A percentile compares a stretch with the other conserved stretches of the same genome.
Conservation (phyloP, 441 rosid genomes). For the Gossypium davidsonii region DNA sequence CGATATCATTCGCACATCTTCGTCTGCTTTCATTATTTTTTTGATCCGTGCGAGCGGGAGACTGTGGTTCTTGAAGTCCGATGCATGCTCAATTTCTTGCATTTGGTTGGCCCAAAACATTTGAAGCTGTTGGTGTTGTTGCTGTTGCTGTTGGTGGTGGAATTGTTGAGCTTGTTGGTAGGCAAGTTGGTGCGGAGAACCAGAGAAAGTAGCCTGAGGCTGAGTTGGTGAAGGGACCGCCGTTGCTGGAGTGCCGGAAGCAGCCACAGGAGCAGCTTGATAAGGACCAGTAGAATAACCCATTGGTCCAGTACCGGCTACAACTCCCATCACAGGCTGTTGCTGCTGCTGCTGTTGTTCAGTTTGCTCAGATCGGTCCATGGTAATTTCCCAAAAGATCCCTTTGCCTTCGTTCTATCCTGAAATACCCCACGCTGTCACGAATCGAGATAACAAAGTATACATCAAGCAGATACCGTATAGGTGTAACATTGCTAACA, state of each 20-base stretch:
- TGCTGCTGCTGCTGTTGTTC: constrained; percentile 21
- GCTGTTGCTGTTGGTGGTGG: constrained; percentile 70
- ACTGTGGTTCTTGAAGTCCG: constrained; percentile 79
- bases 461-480: background rate
- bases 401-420: background rate
- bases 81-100: constrained; percentile 73
- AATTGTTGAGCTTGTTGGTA: constrained; percentile 78
- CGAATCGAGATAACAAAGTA: background rate
- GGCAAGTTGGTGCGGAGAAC: constrained; percentile 46
- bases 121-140: constrained; percentile 66
- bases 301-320: constrained; percentile 36
- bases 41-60: constrained; percentile 85
- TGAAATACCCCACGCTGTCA: background rate
- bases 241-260: constrained; percentile 42
- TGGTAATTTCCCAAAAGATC: constrained; percentile 9
- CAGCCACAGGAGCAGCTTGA: constrained; percentile 36
- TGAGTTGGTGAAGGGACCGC: constrained; percentile 36
- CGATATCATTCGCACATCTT: constrained; percentile 89
- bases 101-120: constrained; percentile 77
- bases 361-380: constrained; percentile 55
- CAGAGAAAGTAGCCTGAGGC: constrained; percentile 30
- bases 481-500: background rate
- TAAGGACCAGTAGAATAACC: constrained; percentile 38
- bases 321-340: constrained; percentile 43
- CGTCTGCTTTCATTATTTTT: constrained; percentile 94